Evolutionary conservation across 495 filamentous ascomycete species (phyloP).

Genomic region (Wilcoxina mikolae): DNA sequence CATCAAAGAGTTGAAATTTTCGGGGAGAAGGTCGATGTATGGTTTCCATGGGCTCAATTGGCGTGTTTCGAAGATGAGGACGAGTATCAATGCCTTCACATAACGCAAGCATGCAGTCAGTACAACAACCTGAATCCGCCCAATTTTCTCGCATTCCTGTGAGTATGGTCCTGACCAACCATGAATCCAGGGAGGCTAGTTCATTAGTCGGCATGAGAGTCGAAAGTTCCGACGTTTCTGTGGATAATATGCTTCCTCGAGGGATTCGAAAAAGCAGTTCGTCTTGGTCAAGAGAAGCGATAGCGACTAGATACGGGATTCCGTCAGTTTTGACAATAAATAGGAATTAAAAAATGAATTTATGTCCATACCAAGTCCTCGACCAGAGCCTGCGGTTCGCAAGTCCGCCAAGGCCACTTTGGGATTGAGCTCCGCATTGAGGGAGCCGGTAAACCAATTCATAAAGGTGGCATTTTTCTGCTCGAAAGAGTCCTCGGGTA

Average conservation of each 20-base stretch:
- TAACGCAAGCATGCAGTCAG: background rate
- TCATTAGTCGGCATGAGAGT: constrained; percentile 26
- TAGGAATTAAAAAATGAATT: constrained; percentile 4
- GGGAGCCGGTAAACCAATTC: constrained; percentile 38
- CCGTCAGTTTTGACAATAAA: constrained; percentile 5
- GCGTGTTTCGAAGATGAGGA: constrained; percentile 67
- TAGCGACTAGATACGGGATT: constrained; percentile 36
- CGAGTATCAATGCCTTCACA: constrained; percentile 54
- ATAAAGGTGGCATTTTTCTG: constrained; percentile 37
- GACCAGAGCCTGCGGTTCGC: constrained; percentile 37
- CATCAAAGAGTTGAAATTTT: constrained; percentile 73
- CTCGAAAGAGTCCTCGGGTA: constrained; percentile 33
- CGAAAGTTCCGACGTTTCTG: constrained; percentile 38
- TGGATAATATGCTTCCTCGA: constrained; percentile 39
- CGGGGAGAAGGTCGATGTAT: constrained; percentile 69
- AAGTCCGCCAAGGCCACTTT: constrained; percentile 45
- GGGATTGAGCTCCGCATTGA: constrained; percentile 38
- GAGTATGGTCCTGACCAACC: constrained; percentile 21
- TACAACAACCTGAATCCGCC: background rate
- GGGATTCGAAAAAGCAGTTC: constrained; percentile 52
- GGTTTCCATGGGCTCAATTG: constrained; percentile 53
- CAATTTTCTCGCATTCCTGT: background rate
- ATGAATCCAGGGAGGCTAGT: constrained; percentile 22
- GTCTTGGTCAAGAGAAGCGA: constrained; percentile 42
- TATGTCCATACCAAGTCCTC: constrained; percentile 44